Conservation (phyloP, 768 basidiomycete species). For the Boletus barrowsii region DNA sequence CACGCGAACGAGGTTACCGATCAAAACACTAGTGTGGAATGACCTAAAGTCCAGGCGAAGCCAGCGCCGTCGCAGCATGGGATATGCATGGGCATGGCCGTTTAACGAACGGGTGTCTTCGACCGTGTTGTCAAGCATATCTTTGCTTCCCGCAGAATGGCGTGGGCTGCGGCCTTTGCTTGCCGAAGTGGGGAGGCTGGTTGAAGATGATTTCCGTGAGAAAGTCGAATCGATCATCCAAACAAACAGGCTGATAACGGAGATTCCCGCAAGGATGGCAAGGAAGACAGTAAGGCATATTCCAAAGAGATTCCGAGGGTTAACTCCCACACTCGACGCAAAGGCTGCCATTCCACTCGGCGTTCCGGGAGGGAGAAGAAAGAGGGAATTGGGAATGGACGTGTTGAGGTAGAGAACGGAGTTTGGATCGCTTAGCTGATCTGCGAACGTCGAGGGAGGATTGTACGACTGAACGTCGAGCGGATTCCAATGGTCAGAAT, state of each 20-base stretch:
- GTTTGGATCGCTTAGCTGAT: constrained; percentile 64
- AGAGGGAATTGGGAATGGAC: constrained; percentile 65
- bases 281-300: constrained; percentile 84
- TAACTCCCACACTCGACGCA: constrained; percentile 79
- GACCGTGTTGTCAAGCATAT: constrained; percentile 39
- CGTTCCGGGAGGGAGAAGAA: constrained; percentile 62
- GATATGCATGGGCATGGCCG: constrained; percentile 21
- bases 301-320: constrained; percentile 77
- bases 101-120: constrained; percentile 33
- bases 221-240: constrained; percentile 68
- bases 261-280: constrained; percentile 67
- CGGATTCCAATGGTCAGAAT: constrained; percentile 64
- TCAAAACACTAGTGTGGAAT: constrained; percentile 76
- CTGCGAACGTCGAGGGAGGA: constrained; percentile 67
- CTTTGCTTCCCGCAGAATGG: constrained; percentile 48
- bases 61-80: constrained; percentile 31
- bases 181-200: constrained; percentile 17
- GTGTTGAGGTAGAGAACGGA: constrained; percentile 80
- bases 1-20: constrained; percentile 89
- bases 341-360: constrained; percentile 73
- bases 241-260: constrained; percentile 63
- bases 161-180: constrained; percentile 37
- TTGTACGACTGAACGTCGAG: constrained; percentile 52
- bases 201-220: constrained; percentile 23
- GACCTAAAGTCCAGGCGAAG: constrained; percentile 60